These are phyloP conservation scores for Oenanthe javanica DNA, from an alignment of 140 eudicot species.

Conservation along the genomic window DNA sequence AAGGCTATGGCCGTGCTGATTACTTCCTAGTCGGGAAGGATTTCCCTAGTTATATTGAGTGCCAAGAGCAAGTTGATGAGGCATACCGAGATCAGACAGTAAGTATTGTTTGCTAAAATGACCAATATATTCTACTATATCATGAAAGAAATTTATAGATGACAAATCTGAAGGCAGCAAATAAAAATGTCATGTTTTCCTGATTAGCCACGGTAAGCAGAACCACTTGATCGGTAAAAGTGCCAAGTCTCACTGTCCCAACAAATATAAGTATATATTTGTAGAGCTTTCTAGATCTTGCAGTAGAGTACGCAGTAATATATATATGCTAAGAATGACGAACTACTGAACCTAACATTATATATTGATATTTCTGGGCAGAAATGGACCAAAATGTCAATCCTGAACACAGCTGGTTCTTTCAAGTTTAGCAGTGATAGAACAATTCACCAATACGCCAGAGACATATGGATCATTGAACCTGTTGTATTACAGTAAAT, in stretches of 20 bases:
- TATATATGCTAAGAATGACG: neutral
- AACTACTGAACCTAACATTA: conserved; percentile 7
- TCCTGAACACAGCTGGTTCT: conserved; percentile 88
- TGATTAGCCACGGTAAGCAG: neutral
- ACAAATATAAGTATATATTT: neutral
- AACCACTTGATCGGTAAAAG: neutral
- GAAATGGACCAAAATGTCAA: conserved; percentile 95
- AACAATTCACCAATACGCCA: conserved; percentile 79
- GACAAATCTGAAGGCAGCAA: neutral
- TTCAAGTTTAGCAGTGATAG: conserved; percentile 88
- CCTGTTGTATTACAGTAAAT: conserved; percentile 45
- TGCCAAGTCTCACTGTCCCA: neutral
- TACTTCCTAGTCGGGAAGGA: conserved; percentile 94
- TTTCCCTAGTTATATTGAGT: conserved; percentile 82
- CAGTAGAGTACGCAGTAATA: neutral
- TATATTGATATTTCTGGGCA: conserved; percentile 17
- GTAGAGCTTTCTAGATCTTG: neutral
- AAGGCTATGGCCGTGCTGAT: conserved; percentile 95
- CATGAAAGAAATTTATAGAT: neutral
- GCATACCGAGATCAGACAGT: conserved; percentile 85
- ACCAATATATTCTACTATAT: neutral
- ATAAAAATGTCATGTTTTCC: neutral
- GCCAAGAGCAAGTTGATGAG: conserved; percentile 85
- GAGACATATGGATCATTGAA: conserved; percentile 75
- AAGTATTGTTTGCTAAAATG: conserved; percentile 9